These are phyloP conservation scores for Eimeria necatrix DNA, from an alignment of 169 alveolate genomes.

Conservation along the genomic window DNA sequence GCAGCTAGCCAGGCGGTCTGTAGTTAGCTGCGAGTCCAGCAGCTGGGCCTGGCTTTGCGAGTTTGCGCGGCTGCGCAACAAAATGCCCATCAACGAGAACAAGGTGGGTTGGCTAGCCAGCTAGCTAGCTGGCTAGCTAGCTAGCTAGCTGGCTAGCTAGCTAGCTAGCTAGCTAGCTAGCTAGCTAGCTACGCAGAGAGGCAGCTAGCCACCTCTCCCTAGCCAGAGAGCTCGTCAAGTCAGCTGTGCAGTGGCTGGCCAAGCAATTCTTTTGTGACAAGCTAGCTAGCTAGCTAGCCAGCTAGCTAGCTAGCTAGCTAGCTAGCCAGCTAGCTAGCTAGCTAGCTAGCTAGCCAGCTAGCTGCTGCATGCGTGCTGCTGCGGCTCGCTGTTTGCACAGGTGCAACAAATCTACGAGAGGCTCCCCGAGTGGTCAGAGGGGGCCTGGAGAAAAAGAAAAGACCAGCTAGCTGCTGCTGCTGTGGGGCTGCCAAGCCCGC, in stretches of 20 bases:
- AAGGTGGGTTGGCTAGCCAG: constrained; percentile 53
- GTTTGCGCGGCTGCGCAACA: constrained; percentile 90
- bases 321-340: constrained; percentile 52
- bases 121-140: too few species aligned
- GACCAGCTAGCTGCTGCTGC: constrained; percentile 59
- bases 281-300: neutral
- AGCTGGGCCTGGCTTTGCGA: constrained; percentile 93
- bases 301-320: constrained; percentile 1
- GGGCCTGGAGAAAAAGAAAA: constrained; percentile 30
- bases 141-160: too few species aligned
- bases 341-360: neutral
- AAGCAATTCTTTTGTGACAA: neutral
- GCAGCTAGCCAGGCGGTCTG: constrained; percentile 90
- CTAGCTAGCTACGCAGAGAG: constrained; percentile 41
- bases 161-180: neutral
- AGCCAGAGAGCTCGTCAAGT: neutral
- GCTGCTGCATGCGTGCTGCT: constrained; percentile 29
- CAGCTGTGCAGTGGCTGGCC: neutral
- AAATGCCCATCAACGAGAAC: constrained; percentile 88
- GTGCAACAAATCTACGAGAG: constrained; percentile 24
- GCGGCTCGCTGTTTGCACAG: neutral
- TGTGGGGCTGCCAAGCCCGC: neutral
- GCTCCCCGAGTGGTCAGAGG: constrained; percentile 74
- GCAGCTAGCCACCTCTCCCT: constrained; percentile 4
- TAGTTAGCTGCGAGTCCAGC: constrained; percentile 92